A percentile compares a stretch with the other conserved stretches of the same genome.
phyloP scores from a whole-genome alignment of 2,329 filamentous ascomycete species.

The Corniculantispora saksenae region DNA sequence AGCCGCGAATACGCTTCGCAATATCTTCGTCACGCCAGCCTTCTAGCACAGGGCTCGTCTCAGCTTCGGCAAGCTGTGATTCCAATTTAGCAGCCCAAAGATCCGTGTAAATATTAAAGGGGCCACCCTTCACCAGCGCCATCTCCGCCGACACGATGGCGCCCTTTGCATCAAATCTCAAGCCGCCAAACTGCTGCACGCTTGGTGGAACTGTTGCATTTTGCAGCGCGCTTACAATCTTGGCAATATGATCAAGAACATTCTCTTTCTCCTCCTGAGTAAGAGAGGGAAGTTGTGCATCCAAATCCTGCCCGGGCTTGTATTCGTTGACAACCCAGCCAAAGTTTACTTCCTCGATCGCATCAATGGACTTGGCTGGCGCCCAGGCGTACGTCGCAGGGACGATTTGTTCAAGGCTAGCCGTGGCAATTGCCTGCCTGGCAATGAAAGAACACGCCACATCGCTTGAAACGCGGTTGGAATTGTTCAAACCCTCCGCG shows the following conservation, averaged over 20 bases:
- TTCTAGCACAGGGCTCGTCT: conserved; percentile 20
- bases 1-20: conserved; percentile 21
- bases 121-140: conserved; percentile 21
- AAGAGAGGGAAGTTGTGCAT: conserved; percentile 23
- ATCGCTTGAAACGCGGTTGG: conserved; percentile 31
- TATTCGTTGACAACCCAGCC: conserved; percentile 30
- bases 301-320: conserved; percentile 27
- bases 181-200: conserved; percentile 23
- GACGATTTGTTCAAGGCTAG: conserved; percentile 18
- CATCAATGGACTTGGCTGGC: conserved; percentile 7
- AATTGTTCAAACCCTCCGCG: conserved; percentile 27
- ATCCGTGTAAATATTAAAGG: conserved; percentile 23
- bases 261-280: conserved; percentile 2
- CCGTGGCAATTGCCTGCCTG: conserved; percentile 21
- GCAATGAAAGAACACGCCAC: conserved; percentile 27
- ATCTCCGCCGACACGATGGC: conserved; percentile 24
- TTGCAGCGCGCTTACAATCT: conserved; percentile 25
- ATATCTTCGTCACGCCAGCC: conserved; percentile 27
- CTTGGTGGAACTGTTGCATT: conserved; percentile 20
- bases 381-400: conserved; percentile 29
- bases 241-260: conserved; percentile 28
- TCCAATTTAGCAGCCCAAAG: conserved; percentile 22
- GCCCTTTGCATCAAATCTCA: conserved; percentile 24
- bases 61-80: conserved; percentile 17
- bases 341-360: conserved; percentile 17